These are phyloP conservation scores for Ophiostoma ips DNA, from an alignment of 2,329 filamentous ascomycete genomes.

Conservation along the genomic window DNA sequence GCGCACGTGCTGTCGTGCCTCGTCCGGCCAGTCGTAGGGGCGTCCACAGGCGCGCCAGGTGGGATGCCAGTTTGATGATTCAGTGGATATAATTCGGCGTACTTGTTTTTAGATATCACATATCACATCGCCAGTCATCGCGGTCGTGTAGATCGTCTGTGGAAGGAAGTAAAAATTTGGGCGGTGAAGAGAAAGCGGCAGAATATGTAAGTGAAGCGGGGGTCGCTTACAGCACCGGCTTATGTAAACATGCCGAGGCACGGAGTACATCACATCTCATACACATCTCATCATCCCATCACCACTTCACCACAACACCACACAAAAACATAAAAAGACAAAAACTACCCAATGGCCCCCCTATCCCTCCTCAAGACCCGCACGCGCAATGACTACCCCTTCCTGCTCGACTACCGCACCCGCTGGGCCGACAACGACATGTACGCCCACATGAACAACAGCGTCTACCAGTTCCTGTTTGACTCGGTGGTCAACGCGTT, in stretches of 20 bases:
- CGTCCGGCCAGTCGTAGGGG: neutral
- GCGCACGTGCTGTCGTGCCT: neutral
- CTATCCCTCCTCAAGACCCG: constrained; percentile 40
- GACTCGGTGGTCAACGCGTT: constrained; percentile 86
- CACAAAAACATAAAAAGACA: no score
- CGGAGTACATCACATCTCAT: no score
- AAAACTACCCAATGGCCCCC: no score
- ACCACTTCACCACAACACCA: neutral
- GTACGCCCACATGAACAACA: constrained; percentile 90
- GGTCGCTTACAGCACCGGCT: no score
- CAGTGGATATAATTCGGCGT: no score
- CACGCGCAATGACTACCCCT: constrained; percentile 60
- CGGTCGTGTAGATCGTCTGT: no score
- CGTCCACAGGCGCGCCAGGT: neutral
- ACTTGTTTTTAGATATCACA: no score
- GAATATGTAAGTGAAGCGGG: no score
- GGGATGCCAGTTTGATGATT: constrained; percentile 3
- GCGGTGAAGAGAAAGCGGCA: no score
- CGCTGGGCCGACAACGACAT: constrained; percentile 92
- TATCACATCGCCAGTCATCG: no score
- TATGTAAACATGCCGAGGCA: no score
- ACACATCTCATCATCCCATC: neutral
- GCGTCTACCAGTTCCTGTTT: constrained; percentile 72
- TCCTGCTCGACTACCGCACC: constrained; percentile 68
- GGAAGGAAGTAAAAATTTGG: no score